Base-by-base conservation (phyloP, 2,329 filamentous ascomycete species). In the Ophiostoma sp. region DNA sequence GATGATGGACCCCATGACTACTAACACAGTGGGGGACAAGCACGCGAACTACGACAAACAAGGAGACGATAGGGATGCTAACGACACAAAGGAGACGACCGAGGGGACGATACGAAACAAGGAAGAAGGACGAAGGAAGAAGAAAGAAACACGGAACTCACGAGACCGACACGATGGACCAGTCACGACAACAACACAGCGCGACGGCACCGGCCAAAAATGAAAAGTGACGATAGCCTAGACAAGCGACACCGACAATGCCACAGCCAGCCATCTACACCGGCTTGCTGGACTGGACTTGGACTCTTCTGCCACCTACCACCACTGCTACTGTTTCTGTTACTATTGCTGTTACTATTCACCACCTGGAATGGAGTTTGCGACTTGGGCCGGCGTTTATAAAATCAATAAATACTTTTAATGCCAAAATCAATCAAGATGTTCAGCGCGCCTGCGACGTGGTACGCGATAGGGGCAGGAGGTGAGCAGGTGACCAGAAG, bases 1-100 rank as follows among this genome's bases (percentile, higher is more conserved):
- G 27, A 15, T 31, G 23, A 31, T 36, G 33, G 31, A 23, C 35
- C 35, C 33, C 35, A 65, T 41, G 62, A n/a, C 31, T 65, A 65
- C 62, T 65, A 65, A 65, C 62, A 39, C 35, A 23, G 62, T n/a
- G 62, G 35, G 33, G 35, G 20, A 36, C 33, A 62, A 64, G 57
- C 8, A 33, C 27, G 11, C 13, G 6, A 23, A 17, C 3, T 5
- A 1, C 5, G 27, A 33, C 11, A 23, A 20, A 39, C 15, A n/a
- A 39, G 33, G 33, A 31, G 11, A 60, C 54, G 23, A 60, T 10
- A 11, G 17, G 8, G 60, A 3, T 3, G 31, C 7, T 0, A 35
- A 20, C 4, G 31, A 60, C 23, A 60, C 7, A 33, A 64, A 3
- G 15, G 8, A 27, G 54, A 60, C 54, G 33, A 31, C 27, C 33